Evolutionary conservation across 441 rosid species (phyloP).

Genomic region (Lepidium campestre): DNA sequence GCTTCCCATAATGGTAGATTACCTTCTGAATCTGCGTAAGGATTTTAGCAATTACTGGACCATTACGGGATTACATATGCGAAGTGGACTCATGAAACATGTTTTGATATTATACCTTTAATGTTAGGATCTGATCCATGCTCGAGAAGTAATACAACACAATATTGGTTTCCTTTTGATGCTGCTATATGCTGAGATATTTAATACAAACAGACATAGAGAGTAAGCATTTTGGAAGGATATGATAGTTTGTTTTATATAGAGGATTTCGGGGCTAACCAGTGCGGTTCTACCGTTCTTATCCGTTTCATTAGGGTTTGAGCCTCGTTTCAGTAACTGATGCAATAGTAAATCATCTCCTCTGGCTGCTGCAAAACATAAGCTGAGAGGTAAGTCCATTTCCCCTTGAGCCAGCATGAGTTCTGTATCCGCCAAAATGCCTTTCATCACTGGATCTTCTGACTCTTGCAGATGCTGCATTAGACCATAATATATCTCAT

Average conservation of each 20-base stretch:
- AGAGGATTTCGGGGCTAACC: slow-evolving; percentile 35
- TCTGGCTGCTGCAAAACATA: slow-evolving; percentile 66
- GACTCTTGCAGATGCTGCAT: slow-evolving; percentile 68
- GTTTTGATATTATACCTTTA: slow-evolving; percentile 41
- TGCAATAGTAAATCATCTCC: slow-evolving; percentile 70
- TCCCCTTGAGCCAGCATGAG: slow-evolving; percentile 65
- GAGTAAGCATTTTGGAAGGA: not conserved
- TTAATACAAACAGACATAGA: not conserved
- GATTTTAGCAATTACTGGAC: not conserved
- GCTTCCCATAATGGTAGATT: slow-evolving; percentile 90
- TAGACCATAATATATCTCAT: slow-evolving; percentile 3
- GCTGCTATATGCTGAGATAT: slow-evolving; percentile 76
- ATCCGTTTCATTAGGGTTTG: slow-evolving; percentile 69
- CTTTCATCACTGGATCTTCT: slow-evolving; percentile 48
- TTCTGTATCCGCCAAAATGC: slow-evolving; percentile 54
- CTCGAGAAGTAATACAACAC: slow-evolving; percentile 65
- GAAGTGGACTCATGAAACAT: not conserved
- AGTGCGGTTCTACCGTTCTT: slow-evolving; percentile 56
- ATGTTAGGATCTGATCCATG: slow-evolving; percentile 69
- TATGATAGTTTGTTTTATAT: not conserved
- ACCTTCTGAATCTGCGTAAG: slow-evolving; percentile 70
- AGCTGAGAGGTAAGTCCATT: slow-evolving; percentile 70
- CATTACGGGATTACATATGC: not conserved
- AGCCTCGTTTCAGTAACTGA: slow-evolving; percentile 63
- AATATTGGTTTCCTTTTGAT: slow-evolving; percentile 58